Base-by-base conservation (phyloP, 2,329 filamentous ascomycete genomes). In the Penicillium sp. region DNA sequence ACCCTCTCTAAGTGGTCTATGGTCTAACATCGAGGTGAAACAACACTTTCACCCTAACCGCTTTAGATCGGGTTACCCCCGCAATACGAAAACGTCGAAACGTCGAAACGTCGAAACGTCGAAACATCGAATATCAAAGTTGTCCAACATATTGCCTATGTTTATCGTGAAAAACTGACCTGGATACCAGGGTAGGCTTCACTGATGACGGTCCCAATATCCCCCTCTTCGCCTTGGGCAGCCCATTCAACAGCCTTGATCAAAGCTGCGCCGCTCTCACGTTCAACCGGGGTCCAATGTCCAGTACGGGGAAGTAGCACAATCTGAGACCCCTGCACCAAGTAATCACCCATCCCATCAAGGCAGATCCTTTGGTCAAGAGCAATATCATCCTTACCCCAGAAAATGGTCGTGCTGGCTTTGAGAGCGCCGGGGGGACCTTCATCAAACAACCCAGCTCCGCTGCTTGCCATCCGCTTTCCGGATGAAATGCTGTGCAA, bases 201-300 rank as follows among this genome's bases (percentile, higher is more conserved):
- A 56, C 65, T 53, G 40, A 76, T 56, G 12, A 63, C 65, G 21
- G 57, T 55, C 9, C 59, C 71, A 38, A 77, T 63, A 59, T 77
- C 73, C 21, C 68, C 72, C 47, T 70, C 61, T 59, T 77, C 75
- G 3, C 74, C 75, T 12, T 65, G 62, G 35, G 71, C 63, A 55
- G 73, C 71, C 76, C 76, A 78, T 53, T 75, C 67, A 7, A 76
- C 60, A 2, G 74, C 68, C 61, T 74, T 75, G 59, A 75, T 75
- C 49, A 84, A 52, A 2, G 78, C 79, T 19, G 66, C 67, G 7
- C 73, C 69, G 29, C 77, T 78, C 48, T 77, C 71, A 46, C 70
- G 67, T 66, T 85, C 82, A 42, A 82, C 62, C 2, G 82, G 78
- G 15, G 79, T 78, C 75, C 82, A 86, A 69, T 86, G 84, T 0